Percentiles rank a stretch among this genome's conserved stretches.
These are phyloP conservation scores for Filosporella fistucella DNA, from an alignment of 495 filamentous ascomycete species.

Conservation along the genomic window DNA sequence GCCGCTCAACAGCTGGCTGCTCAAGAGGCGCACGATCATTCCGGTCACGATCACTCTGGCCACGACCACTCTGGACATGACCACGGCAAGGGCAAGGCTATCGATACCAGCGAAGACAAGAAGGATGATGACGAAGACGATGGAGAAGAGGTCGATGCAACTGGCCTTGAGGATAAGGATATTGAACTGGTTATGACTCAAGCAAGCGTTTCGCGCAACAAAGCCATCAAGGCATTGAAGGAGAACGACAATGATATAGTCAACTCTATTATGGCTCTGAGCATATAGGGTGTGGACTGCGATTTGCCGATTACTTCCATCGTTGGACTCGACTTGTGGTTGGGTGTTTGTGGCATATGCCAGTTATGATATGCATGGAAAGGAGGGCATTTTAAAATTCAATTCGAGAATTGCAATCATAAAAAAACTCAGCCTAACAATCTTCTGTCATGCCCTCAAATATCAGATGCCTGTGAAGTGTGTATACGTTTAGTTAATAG, in stretches of 20 bases:
- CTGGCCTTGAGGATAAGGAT: constrained; percentile 94
- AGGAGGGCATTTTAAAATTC: no score
- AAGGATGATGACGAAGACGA: constrained; percentile 92
- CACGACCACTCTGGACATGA: constrained; percentile 53
- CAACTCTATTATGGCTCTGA: constrained; percentile 99
- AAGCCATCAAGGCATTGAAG: constrained; percentile 96
- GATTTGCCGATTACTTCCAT: no score
- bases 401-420: no score
- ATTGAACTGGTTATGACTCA: constrained; percentile 99
- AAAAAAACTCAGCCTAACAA: no score
- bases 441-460: no score
- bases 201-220: constrained; percentile 92
- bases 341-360: no score
- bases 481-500: no score
- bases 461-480: no score
- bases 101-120: constrained; percentile 64
- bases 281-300: constrained; percentile 82
- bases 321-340: no score
- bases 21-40: constrained; percentile 54
- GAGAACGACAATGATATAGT: constrained; percentile 99
- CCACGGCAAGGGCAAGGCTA: constrained; percentile 72
- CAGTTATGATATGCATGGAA: no score
- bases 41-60: constrained; percentile 60
- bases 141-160: constrained; percentile 89
- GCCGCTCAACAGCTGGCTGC: constrained; percentile 87